Evolutionary conservation across 257 asterid genomes (phyloP).

Genomic region (Leptodermis oblonga): DNA sequence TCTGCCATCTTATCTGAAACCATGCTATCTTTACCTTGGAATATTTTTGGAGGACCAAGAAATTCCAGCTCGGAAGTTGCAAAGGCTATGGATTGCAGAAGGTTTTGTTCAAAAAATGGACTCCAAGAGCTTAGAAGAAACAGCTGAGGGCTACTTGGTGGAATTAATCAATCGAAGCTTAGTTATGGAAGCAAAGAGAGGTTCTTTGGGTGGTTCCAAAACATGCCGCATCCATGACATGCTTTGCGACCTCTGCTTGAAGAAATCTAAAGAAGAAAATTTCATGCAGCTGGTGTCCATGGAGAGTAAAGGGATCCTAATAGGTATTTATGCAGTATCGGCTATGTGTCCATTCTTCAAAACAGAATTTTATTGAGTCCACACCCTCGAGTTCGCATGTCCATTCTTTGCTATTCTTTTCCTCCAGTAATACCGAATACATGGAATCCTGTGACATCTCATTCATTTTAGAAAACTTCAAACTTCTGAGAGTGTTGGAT

Average conservation of each 20-base stretch:
- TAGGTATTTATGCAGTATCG: neutral
- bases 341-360: neutral
- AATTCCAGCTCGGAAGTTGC: constrained; percentile 5
- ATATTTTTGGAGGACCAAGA: constrained; percentile 1
- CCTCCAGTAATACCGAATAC: neutral
- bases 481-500: constrained; percentile 2
- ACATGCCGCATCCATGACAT: constrained; percentile 15
- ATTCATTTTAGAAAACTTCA: neutral
- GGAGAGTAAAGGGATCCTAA: no score
- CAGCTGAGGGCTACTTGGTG: constrained; percentile 7
- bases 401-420: neutral
- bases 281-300: no score
- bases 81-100: constrained; percentile 15
- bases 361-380: neutral
- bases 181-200: constrained; percentile 6
- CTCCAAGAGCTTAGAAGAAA: constrained; percentile 4
- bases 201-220: constrained; percentile 15
- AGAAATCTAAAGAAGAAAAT: no score
- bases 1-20: neutral
- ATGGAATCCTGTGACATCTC: neutral
- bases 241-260: no score
- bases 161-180: constrained; percentile 8
- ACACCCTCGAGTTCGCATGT: neutral
- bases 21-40: constrained; percentile 16
- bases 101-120: neutral